Evolutionary conservation across 371 early-diverging fungal species (phyloP), one percentile per base, ranked within the genome.

Genomic region (Actinomortierella ambigua): DNA sequence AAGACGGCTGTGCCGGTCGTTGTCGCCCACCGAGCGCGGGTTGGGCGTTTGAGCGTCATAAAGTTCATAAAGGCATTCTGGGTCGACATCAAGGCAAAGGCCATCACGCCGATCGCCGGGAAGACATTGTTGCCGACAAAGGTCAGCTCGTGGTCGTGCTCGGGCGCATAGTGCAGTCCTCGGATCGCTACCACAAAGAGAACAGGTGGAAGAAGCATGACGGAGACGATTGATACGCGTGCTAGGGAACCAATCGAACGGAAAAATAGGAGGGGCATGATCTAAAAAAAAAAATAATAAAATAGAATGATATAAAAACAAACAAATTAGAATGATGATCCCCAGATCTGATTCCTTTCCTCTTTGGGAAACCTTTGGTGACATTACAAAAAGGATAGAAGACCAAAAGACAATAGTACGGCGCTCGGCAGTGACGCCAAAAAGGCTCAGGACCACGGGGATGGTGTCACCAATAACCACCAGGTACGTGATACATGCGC

Each of bases 1-100:
- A 73, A 58, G 1, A 82, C 79, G 8, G 87, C 81, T n/a, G 83
- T 57, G 2, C 66, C 73, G 0, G 82, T 76, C 0, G 83, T 79
- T 7, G 69, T 75, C 1, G 65, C 68, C 87, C 87, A 87, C 11
- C 77, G 77, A 20, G 61, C 59, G 3, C 68, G 44, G 0, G 81
- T 73, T 43, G 82, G 85, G 46, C 81, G 73, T 24, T 68, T 67
- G 49, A 81, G 76, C 22, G 85, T 77, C 13, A 81, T 59, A 50
- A 69, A 87, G 48, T 83, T 85, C 62, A 73, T 76, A 52, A 85
- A 85, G 8, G 83, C 83, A 0, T 61, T 70, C 61, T 87, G 87
- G 13, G 84, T 68, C 26, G 84, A 85, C 23, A 85, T 75, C 65
- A 87, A 82, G n/a, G 87, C 85, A 68, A 87, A 87, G 1, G 84